These are phyloP conservation scores for Sutorius australiensis DNA, from an alignment of 768 basidiomycete genomes.

Conservation along the genomic window DNA sequence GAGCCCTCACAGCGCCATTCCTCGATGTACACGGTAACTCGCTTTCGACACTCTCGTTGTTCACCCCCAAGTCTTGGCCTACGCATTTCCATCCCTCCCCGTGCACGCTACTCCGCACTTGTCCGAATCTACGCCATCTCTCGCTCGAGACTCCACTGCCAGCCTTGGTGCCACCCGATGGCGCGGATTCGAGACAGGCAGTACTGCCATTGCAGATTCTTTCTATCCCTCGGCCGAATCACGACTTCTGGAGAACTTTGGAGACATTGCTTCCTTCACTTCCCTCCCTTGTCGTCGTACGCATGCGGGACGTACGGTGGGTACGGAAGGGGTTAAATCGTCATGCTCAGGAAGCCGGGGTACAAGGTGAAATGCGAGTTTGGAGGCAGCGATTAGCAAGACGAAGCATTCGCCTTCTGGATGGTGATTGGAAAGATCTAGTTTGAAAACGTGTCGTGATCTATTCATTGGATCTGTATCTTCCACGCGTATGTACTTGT, in stretches of 20 bases:
- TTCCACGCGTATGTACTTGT: slow-evolving; percentile 1
- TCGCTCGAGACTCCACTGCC: slow-evolving; percentile 73
- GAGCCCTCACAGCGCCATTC: slow-evolving; percentile 54
- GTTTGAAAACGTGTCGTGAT: slow-evolving; percentile 10
- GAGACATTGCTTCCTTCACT: slow-evolving; percentile 53
- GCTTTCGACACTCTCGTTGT: slow-evolving; percentile 61
- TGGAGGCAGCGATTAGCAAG: slow-evolving; percentile 64
- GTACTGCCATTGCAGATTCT: slow-evolving; percentile 51
- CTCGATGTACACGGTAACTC: slow-evolving; percentile 54
- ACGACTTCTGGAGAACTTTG: slow-evolving; percentile 54
- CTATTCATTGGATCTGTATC: slow-evolving; percentile 8
- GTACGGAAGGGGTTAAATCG: slow-evolving; percentile 60
- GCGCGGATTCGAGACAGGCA: slow-evolving; percentile 28
- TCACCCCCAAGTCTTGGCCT: slow-evolving; percentile 69
- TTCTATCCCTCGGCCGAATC: slow-evolving; percentile 70
- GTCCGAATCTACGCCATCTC: slow-evolving; percentile 60
- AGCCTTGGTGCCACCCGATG: slow-evolving; percentile 33
- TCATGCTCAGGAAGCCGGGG: slow-evolving; percentile 66
- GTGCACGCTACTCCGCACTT: slow-evolving; percentile 41
- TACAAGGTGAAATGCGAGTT: slow-evolving; percentile 76
- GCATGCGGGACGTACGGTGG: slow-evolving; percentile 70
- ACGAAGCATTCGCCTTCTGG: slow-evolving; percentile 59
- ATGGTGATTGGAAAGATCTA: slow-evolving; percentile 65
- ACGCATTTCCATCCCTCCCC: slow-evolving; percentile 56
- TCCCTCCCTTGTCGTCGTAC: slow-evolving; percentile 53